Evolutionary conservation across 192 early-diverging fungal genomes (phyloP).

Genomic region (Chytriomyces confervae): DNA sequence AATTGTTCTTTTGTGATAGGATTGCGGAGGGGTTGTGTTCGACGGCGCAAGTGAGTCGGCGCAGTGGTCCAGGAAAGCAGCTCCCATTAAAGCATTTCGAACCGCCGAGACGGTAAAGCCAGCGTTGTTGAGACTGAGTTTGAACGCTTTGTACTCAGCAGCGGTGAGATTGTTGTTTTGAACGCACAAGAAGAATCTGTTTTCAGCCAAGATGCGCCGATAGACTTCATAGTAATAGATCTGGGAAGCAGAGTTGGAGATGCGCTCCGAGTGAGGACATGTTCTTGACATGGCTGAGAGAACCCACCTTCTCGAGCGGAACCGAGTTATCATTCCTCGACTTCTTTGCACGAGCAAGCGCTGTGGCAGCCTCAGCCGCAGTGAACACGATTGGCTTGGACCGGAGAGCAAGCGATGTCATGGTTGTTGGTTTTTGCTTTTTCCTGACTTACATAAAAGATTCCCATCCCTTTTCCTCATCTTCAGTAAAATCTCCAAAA

Average conservation of each 20-base stretch:
- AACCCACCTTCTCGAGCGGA: slow-evolving; percentile 14
- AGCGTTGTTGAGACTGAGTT: background rate
- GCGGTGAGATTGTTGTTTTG: slow-evolving; percentile 31
- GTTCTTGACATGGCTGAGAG: background rate
- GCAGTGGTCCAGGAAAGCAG: slow-evolving; percentile 8
- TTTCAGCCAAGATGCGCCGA: background rate
- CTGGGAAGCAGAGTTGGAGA: background rate
- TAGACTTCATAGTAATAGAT: slow-evolving; percentile 21
- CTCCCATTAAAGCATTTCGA: slow-evolving; percentile 1
- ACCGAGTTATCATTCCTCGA: slow-evolving; percentile 17
- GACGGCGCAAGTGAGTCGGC: background rate
- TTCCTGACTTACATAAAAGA: background rate
- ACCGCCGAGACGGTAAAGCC: slow-evolving; percentile 5
- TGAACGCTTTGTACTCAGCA: slow-evolving; percentile 8
- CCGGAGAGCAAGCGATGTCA: background rate
- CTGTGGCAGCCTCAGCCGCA: slow-evolving; percentile 10
- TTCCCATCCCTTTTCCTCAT: too few relatives aligned
- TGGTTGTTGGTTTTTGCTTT: slow-evolving; percentile 1
- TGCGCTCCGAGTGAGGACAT: background rate
- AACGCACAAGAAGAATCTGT: background rate
- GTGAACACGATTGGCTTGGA: background rate
- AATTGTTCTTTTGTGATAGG: background rate
- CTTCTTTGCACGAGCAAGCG: slow-evolving; percentile 24
- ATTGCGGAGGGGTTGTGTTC: background rate
- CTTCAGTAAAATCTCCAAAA: too few relatives aligned